Evolutionary conservation across 768 basidiomycete species (phyloP).

Genomic region (Boletus pseudo-olivaceus): DNA sequence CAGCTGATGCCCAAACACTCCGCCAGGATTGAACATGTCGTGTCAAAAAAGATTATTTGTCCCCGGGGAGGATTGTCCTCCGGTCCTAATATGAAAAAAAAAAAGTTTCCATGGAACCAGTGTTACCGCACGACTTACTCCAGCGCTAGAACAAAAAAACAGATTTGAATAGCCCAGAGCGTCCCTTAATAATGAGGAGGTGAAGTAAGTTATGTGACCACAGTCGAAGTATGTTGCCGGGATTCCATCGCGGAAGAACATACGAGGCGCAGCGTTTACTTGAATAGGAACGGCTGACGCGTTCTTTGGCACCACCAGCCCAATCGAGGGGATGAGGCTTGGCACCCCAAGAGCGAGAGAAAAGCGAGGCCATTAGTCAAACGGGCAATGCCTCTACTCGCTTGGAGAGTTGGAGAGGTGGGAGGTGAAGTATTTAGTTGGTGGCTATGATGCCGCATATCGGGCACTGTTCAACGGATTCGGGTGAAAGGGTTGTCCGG

Average conservation of each 20-base stretch:
- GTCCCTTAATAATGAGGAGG: constrained; percentile 32
- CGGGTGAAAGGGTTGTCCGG: constrained; percentile 31
- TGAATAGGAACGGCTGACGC: constrained; percentile 15
- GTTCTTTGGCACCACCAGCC: constrained; percentile 9
- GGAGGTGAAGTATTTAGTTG: constrained; percentile 11
- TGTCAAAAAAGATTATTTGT: constrained; percentile 23
- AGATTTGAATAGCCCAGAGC: constrained; percentile 17
- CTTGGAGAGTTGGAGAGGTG: constrained; percentile 17
- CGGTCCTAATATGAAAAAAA: constrained; percentile 28
- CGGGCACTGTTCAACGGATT: constrained; percentile 29
- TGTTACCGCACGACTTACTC: constrained; percentile 19
- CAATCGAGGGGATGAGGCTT: constrained; percentile 17
- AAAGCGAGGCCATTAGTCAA: constrained; percentile 30
- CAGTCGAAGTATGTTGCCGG: constrained; percentile 26
- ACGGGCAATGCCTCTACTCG: constrained; percentile 28
- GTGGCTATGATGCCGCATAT: constrained; percentile 28
- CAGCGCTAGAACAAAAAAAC: constrained; percentile 24
- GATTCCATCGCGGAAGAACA: constrained; percentile 26
- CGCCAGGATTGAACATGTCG: constrained; percentile 17
- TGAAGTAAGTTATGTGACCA: constrained; percentile 23
- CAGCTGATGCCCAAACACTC: constrained; percentile 24
- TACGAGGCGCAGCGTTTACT: constrained; percentile 25
- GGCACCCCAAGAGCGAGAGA: constrained; percentile 21
- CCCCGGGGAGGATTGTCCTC: constrained; percentile 20
- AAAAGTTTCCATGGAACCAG: constrained; percentile 26